Base-by-base conservation (phyloP, 768 basidiomycete genomes). In the Megacollybia marginata region DNA sequence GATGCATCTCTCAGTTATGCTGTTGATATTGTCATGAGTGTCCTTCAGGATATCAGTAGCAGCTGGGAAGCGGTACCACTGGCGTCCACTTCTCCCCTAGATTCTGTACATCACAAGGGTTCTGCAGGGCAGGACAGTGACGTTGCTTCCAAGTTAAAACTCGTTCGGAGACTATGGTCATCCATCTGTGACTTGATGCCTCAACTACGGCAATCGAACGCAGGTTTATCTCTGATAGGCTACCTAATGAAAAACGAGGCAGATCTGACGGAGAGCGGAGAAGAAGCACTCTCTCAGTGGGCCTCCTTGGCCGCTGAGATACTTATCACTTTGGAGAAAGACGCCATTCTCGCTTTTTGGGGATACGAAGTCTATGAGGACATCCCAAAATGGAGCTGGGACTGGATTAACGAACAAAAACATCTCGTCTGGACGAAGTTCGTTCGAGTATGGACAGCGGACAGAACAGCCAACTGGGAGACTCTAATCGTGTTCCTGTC, bases 161-260 rank as follows among this genome's bases (percentile, higher is more conserved):
- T 85, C 16, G 69, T 80, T 9, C 73, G 73, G 19, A 70, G 74
- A n/a, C 71, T 88, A 33, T 88, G 85, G 85, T 56, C 61, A 1
- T 62, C 64, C 38, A 66, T 76, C 47, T 71, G 69, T 33, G 61
- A 60, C 3, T 59, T 69, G 8, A 69, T 84, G 53, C 72, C 80
- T 0, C 53, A 57, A 3, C 51, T 65, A 8, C 60, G 70, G 15
- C 69, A 85, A 33, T 62, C 64, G 8, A 60, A 61, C 9, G 73
- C 75, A 1, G 78, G 71, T 1, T 67, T 73, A 52, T 64, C 60
- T 28, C 56, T 90, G 2, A 63, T 85, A 6, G 64, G 56, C 7
- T 72, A 67, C 55, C 67, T 90, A 18, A 61, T 79, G 56, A 62
- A 72, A 48, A 69, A 69, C 36, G 78, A 79, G 48, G 61, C 66